These are phyloP conservation scores for Pseudozyma sp. DNA, from an alignment of 1,284 basidiomycete species.

Conservation along the genomic window DNA sequence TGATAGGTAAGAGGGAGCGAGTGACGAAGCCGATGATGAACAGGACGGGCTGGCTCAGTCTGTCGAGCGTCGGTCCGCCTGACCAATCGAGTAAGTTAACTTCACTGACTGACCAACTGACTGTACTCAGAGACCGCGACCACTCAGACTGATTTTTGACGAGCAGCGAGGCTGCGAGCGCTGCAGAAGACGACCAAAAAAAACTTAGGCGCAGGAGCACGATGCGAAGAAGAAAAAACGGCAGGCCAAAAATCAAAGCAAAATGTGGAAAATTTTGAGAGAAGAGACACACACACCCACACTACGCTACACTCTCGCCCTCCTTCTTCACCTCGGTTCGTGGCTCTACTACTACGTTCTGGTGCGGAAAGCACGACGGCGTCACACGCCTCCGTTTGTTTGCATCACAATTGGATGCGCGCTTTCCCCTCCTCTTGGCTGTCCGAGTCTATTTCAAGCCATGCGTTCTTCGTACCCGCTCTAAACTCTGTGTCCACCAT, in stretches of 20 bases:
- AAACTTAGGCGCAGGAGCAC: constrained; percentile 6
- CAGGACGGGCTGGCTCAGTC: background rate
- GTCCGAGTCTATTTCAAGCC: no score
- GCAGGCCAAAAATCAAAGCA: background rate
- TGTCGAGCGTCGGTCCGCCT: background rate
- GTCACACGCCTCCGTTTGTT: no score
- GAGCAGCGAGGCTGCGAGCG: no score
- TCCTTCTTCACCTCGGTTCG: background rate
- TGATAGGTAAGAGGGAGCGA: constrained; percentile 12
- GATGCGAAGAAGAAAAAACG: constrained; percentile 1
- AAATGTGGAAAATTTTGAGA: background rate
- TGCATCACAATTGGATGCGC: no score
- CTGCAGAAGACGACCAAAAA: no score
- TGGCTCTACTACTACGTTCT: no score
- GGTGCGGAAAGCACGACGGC: no score
- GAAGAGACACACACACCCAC: background rate
- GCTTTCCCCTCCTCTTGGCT: no score
- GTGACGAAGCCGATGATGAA: background rate
- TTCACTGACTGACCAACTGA: background rate
- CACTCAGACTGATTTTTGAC: no score
- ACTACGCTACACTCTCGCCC: background rate
- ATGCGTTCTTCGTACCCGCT: no score
- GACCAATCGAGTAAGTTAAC: background rate
- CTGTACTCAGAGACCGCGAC: no score
- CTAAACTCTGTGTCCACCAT: no score